Evolutionary conservation across 2,329 filamentous ascomycete genomes (phyloP).

Genomic region (Chrysoporthe cubensis): DNA sequence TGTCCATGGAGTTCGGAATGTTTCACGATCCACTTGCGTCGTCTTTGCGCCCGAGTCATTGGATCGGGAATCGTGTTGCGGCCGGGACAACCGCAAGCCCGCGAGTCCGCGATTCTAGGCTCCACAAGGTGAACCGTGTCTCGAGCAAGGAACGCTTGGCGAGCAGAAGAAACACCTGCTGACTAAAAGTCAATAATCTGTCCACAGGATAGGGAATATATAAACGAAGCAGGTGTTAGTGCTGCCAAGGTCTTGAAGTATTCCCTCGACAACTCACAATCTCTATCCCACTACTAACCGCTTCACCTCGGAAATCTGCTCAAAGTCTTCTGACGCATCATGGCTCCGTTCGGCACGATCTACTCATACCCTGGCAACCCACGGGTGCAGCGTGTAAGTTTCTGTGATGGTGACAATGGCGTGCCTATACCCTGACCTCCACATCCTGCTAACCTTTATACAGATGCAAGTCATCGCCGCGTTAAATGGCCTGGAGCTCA

Average conservation of each 20-base stretch:
- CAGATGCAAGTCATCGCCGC: slow-evolving; percentile 42
- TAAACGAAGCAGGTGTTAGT: background rate
- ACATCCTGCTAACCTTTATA: slow-evolving; percentile 16
- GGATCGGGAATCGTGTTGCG: slow-evolving; percentile 3
- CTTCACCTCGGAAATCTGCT: background rate
- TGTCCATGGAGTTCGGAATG: too few relatives aligned
- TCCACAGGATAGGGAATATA: background rate
- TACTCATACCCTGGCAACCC: slow-evolving; percentile 44
- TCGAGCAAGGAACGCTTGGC: background rate
- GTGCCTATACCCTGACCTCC: background rate
- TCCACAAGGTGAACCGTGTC: background rate
- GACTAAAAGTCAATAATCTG: background rate
- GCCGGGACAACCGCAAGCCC: background rate
- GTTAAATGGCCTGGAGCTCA: slow-evolving; percentile 45
- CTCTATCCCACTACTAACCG: background rate
- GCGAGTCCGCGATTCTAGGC: background rate
- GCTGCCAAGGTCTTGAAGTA: background rate
- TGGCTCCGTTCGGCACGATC: slow-evolving; percentile 47
- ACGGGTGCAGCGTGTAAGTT: slow-evolving; percentile 42
- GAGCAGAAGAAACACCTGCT: background rate
- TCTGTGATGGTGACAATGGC: background rate
- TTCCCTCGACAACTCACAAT: background rate
- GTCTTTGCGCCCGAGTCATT: slow-evolving; percentile 2
- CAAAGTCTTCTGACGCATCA: slow-evolving; percentile 30
- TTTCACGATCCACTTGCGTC: slow-evolving; percentile 14